Evolutionary conservation across 169 alveolate genomes (phyloP).

Genomic region (Fabrea salina): DNA sequence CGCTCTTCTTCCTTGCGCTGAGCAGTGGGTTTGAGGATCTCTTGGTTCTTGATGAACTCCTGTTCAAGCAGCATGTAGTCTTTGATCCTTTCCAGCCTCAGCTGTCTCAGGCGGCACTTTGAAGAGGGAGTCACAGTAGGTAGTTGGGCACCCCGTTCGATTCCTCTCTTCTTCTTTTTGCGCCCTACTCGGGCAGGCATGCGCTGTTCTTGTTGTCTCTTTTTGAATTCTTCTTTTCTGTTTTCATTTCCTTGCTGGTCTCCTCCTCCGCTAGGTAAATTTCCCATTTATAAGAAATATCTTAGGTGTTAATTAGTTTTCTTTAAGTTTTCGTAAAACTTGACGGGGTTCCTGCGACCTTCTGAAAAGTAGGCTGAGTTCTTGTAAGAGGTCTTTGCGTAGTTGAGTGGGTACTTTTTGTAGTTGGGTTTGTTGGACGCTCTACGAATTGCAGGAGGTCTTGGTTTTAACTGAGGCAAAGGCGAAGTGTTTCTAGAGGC

Average conservation of each 20-base stretch:
- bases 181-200: constrained; percentile 80
- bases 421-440: no score
- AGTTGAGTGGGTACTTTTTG: no score
- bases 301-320: background rate
- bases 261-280: background rate
- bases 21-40: constrained; percentile 79
- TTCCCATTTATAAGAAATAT: constrained; percentile 23
- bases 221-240: constrained; percentile 46
- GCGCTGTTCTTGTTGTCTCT: constrained; percentile 60
- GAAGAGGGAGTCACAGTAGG: constrained; percentile 93
- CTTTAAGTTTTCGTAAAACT: background rate
- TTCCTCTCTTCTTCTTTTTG: constrained; percentile 84
- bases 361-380: no score
- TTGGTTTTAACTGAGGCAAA: no score
- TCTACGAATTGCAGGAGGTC: no score
- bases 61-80: constrained; percentile 95
- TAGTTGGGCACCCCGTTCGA: constrained; percentile 81
- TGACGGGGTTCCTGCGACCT: no score
- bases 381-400: no score
- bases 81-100: constrained; percentile 91
- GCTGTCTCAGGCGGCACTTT: constrained; percentile 90
- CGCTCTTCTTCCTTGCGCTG: constrained; percentile 86
- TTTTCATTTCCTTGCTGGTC: constrained; percentile 34
- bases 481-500: no score
- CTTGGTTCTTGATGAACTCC: constrained; percentile 89